Evolutionary conservation across 1,284 basidiomycete species (phyloP).

Genomic region (Trametes hirsuta): DNA sequence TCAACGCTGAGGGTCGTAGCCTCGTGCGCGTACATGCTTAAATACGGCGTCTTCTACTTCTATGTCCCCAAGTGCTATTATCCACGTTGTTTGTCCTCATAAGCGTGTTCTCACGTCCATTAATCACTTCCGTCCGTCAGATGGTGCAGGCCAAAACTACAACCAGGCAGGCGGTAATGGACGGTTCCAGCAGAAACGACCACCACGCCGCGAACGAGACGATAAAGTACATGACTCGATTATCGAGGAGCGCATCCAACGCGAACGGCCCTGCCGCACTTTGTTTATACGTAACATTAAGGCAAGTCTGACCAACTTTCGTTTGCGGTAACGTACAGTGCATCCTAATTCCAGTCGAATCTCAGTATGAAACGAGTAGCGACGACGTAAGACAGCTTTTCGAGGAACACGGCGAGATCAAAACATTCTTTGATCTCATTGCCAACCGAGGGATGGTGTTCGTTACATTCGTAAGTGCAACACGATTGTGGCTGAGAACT

Average conservation of each 20-base stretch:
- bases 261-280: slow-evolving; percentile 92
- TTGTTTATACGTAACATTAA: slow-evolving; percentile 97
- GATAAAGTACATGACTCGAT: slow-evolving; percentile 85
- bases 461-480: slow-evolving; percentile 91
- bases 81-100: slow-evolving; percentile 33
- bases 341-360: slow-evolving; percentile 13
- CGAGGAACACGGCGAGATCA: slow-evolving; percentile 92
- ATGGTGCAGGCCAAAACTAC: slow-evolving; percentile 55
- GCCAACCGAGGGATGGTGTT: slow-evolving; percentile 96
- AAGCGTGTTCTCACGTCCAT: slow-evolving; percentile 56
- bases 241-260: slow-evolving; percentile 87
- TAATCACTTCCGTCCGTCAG: slow-evolving; percentile 50
- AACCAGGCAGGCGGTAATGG: slow-evolving; percentile 56
- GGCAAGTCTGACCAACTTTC: slow-evolving; percentile 56
- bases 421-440: slow-evolving; percentile 95
- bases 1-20: slow-evolving; percentile 5
- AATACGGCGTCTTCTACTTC: slow-evolving; percentile 6
- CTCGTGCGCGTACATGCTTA: slow-evolving; percentile 2
- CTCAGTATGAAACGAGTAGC: slow-evolving; percentile 90
- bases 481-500: background rate
- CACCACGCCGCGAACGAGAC: slow-evolving; percentile 68
- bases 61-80: background rate
- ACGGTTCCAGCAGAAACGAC: slow-evolving; percentile 50
- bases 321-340: background rate
- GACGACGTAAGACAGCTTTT: slow-evolving; percentile 85